Evolutionary conservation across 192 early-diverging fungal genomes (phyloP).

Genomic region (Umbelopsis ramanniana): DNA sequence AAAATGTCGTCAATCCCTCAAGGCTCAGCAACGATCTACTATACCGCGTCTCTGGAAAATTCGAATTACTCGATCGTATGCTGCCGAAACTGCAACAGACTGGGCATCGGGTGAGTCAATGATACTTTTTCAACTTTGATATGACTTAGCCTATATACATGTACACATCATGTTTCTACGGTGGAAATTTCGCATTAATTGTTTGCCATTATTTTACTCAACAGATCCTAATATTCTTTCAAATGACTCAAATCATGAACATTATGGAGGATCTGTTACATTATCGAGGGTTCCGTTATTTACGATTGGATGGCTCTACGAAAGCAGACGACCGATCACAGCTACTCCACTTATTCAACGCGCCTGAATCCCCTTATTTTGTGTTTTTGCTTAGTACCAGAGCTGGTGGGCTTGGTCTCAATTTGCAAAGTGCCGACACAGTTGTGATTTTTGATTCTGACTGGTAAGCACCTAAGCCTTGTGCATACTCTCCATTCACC

Average conservation of each 20-base stretch:
- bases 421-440: conserved; percentile 96
- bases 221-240: conserved; percentile 78
- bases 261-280: conserved; percentile 96
- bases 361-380: conserved; percentile 76
- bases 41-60: conserved; percentile 91
- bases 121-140: not conserved
- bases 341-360: conserved; percentile 86
- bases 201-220: not conserved
- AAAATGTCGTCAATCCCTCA: conserved; percentile 77
- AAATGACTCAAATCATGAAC: conserved; percentile 92
- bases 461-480: conserved; percentile 63
- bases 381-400: conserved; percentile 94
- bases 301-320: conserved; percentile 92
- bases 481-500: not conserved
- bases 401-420: conserved; percentile 96
- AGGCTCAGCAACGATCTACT: conserved; percentile 74
- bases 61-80: conserved; percentile 95
- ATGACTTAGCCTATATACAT: too few species aligned
- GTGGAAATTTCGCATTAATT: too few species aligned
- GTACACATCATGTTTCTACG: too few species aligned
- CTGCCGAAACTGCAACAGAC: conserved; percentile 85
- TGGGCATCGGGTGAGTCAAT: conserved; percentile 75
- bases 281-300: conserved; percentile 69
- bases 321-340: conserved; percentile 87
- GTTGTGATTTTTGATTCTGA: conserved; percentile 99